Evolutionary conservation across 495 filamentous ascomycete genomes (phyloP), one percentile per base, ranked within the genome.

Genomic region (Penicillium steckii): DNA sequence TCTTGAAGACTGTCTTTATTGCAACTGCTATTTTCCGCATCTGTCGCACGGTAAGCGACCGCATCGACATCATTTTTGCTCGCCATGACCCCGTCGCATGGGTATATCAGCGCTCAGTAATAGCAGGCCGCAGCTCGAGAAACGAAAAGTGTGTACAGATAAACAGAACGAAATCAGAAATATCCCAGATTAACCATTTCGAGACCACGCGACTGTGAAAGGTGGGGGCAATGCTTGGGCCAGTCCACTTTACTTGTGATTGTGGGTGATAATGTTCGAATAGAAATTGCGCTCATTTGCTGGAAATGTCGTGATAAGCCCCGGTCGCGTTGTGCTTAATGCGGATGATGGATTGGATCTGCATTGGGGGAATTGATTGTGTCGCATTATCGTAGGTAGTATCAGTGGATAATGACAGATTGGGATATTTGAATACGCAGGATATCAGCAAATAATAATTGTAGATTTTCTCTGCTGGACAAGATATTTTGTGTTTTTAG

Each of bases 231-330:
- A 15, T 15, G 33, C 33, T 37, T n/a, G 10, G 10, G 10, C 13
- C 15, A 15, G 18, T 37, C 33, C 33, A 37, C 33, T 15, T 2
- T 37, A 15, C 33, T 37, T 37, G 33, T 37, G 33, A 15, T 5
- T 8, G 33, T 15, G 48, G 4, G 48, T 29, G 26, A n/a, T 42
- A n/a, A 38, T 19, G 37, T 50, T 18, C 8, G 27, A 25, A 32
- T 13, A 8, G 17, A 21, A 50, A 1, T 1, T 10, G 32, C 48
- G 35, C 46, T 60, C 32, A 67, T 65, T 64, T 62, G 67, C 53
- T 58, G 45, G 9, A 26, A 42, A 67, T 70, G 67, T 70, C 65
- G 67, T 66, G 67, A 64, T 70, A 57, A 50, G 57, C 19, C 30
- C 25, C 37, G 30, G 29, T 33, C 19, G 45, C 38, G 19, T 9